Conservation (phyloP, 225 moss, liverwort and hornwort species). For the Antitrichia curtipendula region DNA sequence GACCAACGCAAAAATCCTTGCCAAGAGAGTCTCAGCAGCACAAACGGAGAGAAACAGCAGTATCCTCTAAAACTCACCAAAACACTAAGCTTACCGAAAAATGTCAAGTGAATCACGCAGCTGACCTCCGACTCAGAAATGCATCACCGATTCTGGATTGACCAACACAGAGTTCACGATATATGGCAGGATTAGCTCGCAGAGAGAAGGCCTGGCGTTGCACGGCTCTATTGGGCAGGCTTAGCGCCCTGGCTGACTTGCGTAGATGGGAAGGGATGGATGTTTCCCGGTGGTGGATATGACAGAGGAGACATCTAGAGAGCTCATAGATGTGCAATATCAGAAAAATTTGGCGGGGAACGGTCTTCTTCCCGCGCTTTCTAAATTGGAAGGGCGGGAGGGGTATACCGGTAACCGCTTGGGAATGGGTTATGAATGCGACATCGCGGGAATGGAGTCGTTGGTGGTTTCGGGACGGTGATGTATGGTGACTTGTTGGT, state of each 20-base stretch:
- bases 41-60: background rate
- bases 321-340: rapidly evolving
- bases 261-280: background rate
- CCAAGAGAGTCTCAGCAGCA: background rate
- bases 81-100: too few species aligned
- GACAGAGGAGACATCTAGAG: rapidly evolving
- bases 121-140: rapidly evolving
- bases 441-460: too few species aligned
- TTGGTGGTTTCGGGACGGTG: background rate
- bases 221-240: background rate
- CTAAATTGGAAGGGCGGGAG: conserved; percentile 3
- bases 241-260: background rate
- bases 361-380: conserved; percentile 20
- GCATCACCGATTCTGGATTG: rapidly evolving
- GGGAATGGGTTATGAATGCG: background rate
- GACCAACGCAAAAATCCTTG: too few species aligned
- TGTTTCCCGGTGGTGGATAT: rapidly evolving
- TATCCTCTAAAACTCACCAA: background rate
- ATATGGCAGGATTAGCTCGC: background rate
- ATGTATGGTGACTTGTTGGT: background rate
- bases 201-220: background rate
- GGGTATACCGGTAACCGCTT: background rate
- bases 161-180: rapidly evolving
- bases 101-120: rapidly evolving
- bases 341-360: background rate